Base-by-base conservation (phyloP, 805 yeast genomes). In the Candida tammaniensis region DNA sequence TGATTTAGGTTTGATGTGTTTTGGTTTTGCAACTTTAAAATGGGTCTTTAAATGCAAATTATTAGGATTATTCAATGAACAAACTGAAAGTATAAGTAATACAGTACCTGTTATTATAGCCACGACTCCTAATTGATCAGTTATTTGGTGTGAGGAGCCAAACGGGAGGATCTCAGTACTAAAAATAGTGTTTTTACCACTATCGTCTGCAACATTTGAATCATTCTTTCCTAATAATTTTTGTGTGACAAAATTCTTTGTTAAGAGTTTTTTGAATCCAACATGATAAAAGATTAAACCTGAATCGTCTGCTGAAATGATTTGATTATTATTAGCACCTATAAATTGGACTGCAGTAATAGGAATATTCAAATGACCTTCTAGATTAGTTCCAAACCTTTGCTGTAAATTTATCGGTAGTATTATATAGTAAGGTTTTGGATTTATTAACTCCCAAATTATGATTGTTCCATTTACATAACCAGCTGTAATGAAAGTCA, bases 401-500 rank as follows among this genome's bases (percentile, higher is more conserved):
- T 51, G 50, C 24, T 51, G 47, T 13, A 54, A 29, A 1, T 55
- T 38, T 4, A 58, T 48, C 2, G 66, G 60, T 1, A 35, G 18
- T 7, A 64, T 54, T 4, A 44, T 36, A 32, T 43, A 83, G 40
- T 3, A 76, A 70, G n/a, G 85, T 59, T 5, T 78, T 76, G 12
- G 72, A 44, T 46, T 78, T 76, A 4, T 50, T 35, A 64, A 46
- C 42, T 84, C 80, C 95, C 96, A 91, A 2, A 85, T 46, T 18
- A 70, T 60, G 2, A 89, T 69, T 35, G 64, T 66, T 0, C 97
- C 98, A 15, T 69, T 59, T 4, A 67, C 62, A 44, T 72, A 78
- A 1, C 95, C 95, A 0, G 79, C 82, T 0, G 83, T 86, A 3
- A 87, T 43, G 47, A 71, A 74, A 0, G 82, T 68, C 1, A 85